Evolutionary conservation across 2,329 filamentous ascomycete species (phyloP).

Genomic region (Botrytis pseudocinerea): DNA sequence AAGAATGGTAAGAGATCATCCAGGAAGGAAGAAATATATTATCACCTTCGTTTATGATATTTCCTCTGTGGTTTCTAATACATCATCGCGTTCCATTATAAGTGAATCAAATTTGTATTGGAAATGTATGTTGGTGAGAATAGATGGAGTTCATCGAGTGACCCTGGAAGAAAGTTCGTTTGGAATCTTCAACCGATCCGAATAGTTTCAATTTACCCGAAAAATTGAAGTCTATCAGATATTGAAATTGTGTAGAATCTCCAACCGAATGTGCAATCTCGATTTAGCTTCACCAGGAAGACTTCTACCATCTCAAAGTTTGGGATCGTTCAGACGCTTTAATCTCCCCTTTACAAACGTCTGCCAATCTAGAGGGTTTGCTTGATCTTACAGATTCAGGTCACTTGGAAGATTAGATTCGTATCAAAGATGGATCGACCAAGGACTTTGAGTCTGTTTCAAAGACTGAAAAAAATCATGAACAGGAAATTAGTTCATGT

Average conservation of each 20-base stretch:
- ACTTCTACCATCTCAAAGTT: background rate
- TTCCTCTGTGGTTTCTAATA: fast-evolving
- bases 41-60: background rate
- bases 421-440: background rate
- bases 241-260: background rate
- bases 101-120: background rate
- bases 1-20: background rate
- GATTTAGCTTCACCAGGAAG: background rate
- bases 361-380: background rate
- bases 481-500: background rate
- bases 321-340: background rate
- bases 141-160: background rate
- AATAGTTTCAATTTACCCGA: background rate
- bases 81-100: background rate
- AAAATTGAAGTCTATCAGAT: background rate
- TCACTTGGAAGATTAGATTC: background rate
- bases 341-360: background rate
- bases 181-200: background rate
- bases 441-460: no score
- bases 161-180: background rate
- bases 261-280: background rate
- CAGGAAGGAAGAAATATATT: background rate
- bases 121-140: background rate
- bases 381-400: background rate
- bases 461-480: background rate